Percentiles rank a stretch among this genome's conserved stretches.
Conservation (phyloP, 352 stramenopile genomes). For the Globisporangium solare region DNA sequence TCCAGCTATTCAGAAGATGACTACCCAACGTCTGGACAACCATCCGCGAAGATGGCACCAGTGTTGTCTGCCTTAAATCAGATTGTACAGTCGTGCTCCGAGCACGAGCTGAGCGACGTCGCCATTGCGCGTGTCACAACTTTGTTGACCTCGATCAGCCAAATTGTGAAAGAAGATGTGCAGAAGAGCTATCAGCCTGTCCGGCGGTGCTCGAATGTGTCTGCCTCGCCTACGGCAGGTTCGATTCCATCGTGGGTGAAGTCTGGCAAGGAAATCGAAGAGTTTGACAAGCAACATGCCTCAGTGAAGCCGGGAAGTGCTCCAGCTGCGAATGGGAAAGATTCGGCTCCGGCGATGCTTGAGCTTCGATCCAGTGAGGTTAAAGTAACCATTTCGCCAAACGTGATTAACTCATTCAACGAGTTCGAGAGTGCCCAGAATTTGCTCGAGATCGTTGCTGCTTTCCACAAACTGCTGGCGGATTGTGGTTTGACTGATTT, state of each 20-base stretch:
- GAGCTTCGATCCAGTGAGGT: constrained; percentile 23
- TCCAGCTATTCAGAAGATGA: neutral
- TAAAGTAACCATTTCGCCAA: constrained; percentile 29
- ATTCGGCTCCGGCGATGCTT: constrained; percentile 18
- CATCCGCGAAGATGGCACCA: constrained; percentile 31
- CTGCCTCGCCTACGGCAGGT: constrained; percentile 11
- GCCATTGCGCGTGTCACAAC: constrained; percentile 61
- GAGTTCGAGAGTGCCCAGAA: constrained; percentile 63
- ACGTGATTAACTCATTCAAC: constrained; percentile 55
- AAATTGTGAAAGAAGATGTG: constrained; percentile 64
- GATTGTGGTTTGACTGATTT: constrained; percentile 53
- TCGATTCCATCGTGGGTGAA: constrained; percentile 30
- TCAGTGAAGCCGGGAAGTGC: neutral
- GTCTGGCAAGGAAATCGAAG: constrained; percentile 29
- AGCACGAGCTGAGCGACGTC: constrained; percentile 57
- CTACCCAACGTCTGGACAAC: constrained; percentile 1
- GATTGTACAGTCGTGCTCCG: constrained; percentile 46
- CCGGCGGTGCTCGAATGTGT: constrained; percentile 35
- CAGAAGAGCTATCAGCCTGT: constrained; percentile 42
- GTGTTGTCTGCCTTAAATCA: constrained; percentile 42
- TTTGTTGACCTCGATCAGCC: constrained; percentile 56
- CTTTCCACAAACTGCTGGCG: constrained; percentile 49
- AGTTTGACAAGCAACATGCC: constrained; percentile 24
- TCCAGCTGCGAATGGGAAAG: neutral
- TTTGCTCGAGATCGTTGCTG: constrained; percentile 42